Evolutionary conservation across 495 filamentous ascomycete species (phyloP).

Genomic region (Penicillium soppii): DNA sequence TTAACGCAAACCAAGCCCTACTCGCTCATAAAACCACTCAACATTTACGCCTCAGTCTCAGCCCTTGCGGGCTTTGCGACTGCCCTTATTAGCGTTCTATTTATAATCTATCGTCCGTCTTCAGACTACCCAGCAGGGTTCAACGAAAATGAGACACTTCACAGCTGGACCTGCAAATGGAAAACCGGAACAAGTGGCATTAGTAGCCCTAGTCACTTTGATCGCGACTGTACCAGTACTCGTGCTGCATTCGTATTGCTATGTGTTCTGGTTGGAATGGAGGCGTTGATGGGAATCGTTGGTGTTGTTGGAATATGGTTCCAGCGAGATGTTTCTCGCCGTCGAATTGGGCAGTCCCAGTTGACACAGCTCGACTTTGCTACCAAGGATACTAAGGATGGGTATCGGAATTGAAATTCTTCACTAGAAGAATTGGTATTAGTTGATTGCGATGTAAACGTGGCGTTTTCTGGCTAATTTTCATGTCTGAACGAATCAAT

Average conservation of each 20-base stretch:
- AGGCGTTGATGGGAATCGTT: slow-evolving; percentile 41
- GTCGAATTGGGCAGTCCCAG: slow-evolving; percentile 26
- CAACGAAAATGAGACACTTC: slow-evolving; percentile 42
- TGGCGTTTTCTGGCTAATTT: too few species aligned
- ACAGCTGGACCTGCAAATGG: slow-evolving; percentile 56
- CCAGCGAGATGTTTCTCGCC: slow-evolving; percentile 36
- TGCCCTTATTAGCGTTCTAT: slow-evolving; percentile 39
- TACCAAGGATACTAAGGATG: slow-evolving; percentile 26
- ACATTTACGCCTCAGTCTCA: slow-evolving; percentile 35
- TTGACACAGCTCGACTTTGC: slow-evolving; percentile 34
- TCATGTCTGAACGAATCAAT: too few species aligned
- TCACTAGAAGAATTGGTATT: not conserved
- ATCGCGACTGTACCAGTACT: slow-evolving; percentile 42
- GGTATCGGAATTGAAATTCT: too few species aligned
- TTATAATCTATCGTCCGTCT: slow-evolving; percentile 43
- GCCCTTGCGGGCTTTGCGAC: slow-evolving; percentile 40
- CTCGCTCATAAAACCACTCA: slow-evolving; percentile 37
- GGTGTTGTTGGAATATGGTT: slow-evolving; percentile 41
- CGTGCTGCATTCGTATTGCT: slow-evolving; percentile 42
- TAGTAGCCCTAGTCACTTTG: slow-evolving; percentile 37
- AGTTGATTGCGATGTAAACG: slow-evolving; percentile 5
- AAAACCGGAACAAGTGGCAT: slow-evolving; percentile 14
- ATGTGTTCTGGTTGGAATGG: slow-evolving; percentile 42
- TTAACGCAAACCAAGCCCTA: slow-evolving; percentile 26
- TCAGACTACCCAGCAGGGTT: slow-evolving; percentile 38